Percentiles rank a stretch among this genome's conserved stretches.
Evolutionary conservation across 345 rosid species (phyloP).

Genomic region (Eucalyptus curtisii): DNA sequence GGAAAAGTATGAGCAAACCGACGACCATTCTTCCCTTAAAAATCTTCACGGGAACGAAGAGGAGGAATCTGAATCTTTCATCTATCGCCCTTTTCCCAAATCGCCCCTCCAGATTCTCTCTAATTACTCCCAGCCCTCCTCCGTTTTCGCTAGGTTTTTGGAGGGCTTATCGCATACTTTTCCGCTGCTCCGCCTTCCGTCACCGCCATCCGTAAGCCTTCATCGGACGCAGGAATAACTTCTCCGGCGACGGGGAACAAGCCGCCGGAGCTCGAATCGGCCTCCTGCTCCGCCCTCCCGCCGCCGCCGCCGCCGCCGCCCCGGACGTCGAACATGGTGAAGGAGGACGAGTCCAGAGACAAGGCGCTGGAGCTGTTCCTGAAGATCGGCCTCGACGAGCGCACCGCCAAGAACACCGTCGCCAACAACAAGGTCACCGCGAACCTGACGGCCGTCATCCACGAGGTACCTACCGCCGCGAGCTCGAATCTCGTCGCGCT

Average conservation of each 20-base stretch:
- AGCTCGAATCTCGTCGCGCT: background rate
- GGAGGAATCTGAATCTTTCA: background rate
- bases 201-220: background rate
- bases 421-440: conserved; percentile 80
- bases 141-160: background rate
- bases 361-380: conserved; percentile 49
- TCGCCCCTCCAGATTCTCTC: background rate
- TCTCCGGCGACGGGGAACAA: background rate
- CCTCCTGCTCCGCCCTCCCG: background rate
- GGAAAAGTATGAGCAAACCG: background rate
- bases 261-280: background rate
- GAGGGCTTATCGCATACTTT: background rate
- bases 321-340: conserved; percentile 12
- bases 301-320: background rate
- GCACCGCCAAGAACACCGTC: conserved; percentile 65
- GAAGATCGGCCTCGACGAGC: conserved; percentile 76
- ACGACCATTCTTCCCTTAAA: background rate
- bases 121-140: background rate
- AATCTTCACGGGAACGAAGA: background rate
- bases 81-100: background rate
- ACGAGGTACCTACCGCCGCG: conserved; percentile 39
- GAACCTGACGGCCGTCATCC: conserved; percentile 69
- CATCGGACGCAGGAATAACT: background rate
- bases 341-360: conserved; percentile 17
- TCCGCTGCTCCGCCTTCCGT: background rate